Evolutionary conservation across 257 asterid genomes (phyloP), one percentile per base, ranked within the genome.

Genomic region (Solanum tarijense): DNA sequence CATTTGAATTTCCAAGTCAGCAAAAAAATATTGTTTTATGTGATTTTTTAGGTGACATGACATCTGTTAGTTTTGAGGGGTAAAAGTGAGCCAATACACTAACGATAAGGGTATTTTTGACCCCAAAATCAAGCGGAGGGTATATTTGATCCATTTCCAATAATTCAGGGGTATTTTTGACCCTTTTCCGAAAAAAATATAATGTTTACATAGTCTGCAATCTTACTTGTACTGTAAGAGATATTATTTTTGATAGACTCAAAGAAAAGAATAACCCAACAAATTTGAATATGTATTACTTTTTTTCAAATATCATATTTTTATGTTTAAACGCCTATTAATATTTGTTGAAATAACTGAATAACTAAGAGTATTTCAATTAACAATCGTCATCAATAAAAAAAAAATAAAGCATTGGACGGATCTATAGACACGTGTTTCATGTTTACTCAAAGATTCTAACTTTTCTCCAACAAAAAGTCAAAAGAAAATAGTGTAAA

Each of bases 181-280:
- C n/a, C n/a, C n/a, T n/a, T n/a, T n/a, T n/a, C n/a, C 1, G 21
- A 2, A 60, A 4, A 60, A 23, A 20, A 7, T 2, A 52, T 52
- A 4, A 20, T 20, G 0, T 58, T 58, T 9, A 39, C 3, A 1
- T 52, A 16, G 0, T 52, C 4, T 16, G 62, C 1, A 3, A 55
- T 1, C 1, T 20, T 55, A 55, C 0, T 55, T 55, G 18, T 18
- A 55, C 0, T 3, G 0, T 39, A 39, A 39, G 13, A 39, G 12
- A 20, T 25, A 58, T 58, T 1, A 0, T 20, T 58, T 58, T 0
- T 0, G 3, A 12, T 68, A 68, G 20, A 7, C 2, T 18, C 4
- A 20, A 7, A 55, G 1, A 0, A 55, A 55, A 20, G 2, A 18
- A 18, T 0, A 2, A 55, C 1, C 0, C 1, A 0, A 55, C 10